Evolutionary conservation across 257 asterid genomes (phyloP), one percentile per base, ranked within the genome.

Genomic region (Sherardia arvensis): DNA sequence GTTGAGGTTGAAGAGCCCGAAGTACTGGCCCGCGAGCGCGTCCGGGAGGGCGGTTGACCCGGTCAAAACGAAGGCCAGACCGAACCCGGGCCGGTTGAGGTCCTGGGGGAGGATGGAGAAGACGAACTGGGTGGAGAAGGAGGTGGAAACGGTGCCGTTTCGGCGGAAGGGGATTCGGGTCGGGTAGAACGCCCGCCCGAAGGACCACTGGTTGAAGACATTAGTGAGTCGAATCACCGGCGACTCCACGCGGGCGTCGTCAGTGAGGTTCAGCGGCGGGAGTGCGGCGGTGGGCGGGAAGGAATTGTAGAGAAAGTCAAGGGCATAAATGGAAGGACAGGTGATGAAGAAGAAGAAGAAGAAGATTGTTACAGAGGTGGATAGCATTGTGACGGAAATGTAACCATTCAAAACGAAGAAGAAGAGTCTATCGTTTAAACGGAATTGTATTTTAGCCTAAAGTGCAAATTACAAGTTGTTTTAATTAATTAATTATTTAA

Each of bases 161-260:
- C 7, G 14, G 51, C 51, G 51, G 77, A 87, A 79, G 0, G 79
- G 83, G 69, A 89, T 71, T 20, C 36, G 53, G 7, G 71, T 22
- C 1, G 89, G 85, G 77, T 77, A 84, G 32, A 89, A 87, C 66
- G 75, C 91, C 1, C 94, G 87, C 70, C 95, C 97, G 8, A 73
- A 20, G 1, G 97, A 77, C 40, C 67, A 71, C 68, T 71, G 85
- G 34, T 83, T 82, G 25, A 87, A 72, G 71, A 83, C 89, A 70
- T 85, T 89, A 27, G 94, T 84, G 53, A 89, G 79, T 66, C 94
- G 95, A 82, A 89, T 71, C 6, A 81, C 83, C 11, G 94, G 97
- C 23, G 87, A 84, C 65, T 81, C 85, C 62, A 87, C 53, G 59
- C 81, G 83, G 32, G 94, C 81, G 71, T 84, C 86, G 71, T 69